A percentile compares a stretch with the other conserved stretches of the same genome.
Evolutionary conservation across 495 filamentous ascomycete genomes (phyloP).

Genomic region (Aspergillus ostianus): DNA sequence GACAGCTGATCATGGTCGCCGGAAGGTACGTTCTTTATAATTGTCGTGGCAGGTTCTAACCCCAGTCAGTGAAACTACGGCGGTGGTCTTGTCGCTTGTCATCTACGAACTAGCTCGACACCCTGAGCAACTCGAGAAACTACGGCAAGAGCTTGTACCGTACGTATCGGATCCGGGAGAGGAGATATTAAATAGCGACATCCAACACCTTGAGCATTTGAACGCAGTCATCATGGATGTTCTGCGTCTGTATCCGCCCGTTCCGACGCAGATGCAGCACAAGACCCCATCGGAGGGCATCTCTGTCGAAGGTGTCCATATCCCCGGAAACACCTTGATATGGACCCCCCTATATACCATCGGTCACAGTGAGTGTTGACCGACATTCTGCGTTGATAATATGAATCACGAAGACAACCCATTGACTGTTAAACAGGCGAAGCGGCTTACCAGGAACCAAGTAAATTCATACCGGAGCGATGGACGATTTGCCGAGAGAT

Average conservation of each 20-base stretch:
- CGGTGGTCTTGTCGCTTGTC: conserved; percentile 32
- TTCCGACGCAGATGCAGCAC: conserved; percentile 32
- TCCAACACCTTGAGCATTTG: conserved; percentile 31
- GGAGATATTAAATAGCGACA: conserved; percentile 13
- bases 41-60: conserved; percentile 20
- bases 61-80: conserved; percentile 37
- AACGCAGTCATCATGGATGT: conserved; percentile 52
- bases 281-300: conserved; percentile 45
- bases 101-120: conserved; percentile 38
- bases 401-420: too few species aligned
- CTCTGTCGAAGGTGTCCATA: conserved; percentile 36
- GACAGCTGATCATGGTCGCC: conserved; percentile 14
- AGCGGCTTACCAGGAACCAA: conserved; percentile 25
- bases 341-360: conserved; percentile 36
- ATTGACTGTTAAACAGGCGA: not conserved
- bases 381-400: not conserved
- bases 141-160: conserved; percentile 28
- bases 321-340: conserved; percentile 41
- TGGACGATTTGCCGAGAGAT: conserved; percentile 40
- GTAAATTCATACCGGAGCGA: conserved; percentile 53
- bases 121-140: conserved; percentile 21
- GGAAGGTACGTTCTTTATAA: conserved; percentile 27
- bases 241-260: conserved; percentile 46
- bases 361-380: conserved; percentile 18
- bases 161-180: conserved; percentile 1